Percentiles rank a stretch among this genome's conserved stretches.
These are phyloP conservation scores for Phytophthora pistaciae DNA, from an alignment of 352 stramenopile genomes.

Conservation along the genomic window DNA sequence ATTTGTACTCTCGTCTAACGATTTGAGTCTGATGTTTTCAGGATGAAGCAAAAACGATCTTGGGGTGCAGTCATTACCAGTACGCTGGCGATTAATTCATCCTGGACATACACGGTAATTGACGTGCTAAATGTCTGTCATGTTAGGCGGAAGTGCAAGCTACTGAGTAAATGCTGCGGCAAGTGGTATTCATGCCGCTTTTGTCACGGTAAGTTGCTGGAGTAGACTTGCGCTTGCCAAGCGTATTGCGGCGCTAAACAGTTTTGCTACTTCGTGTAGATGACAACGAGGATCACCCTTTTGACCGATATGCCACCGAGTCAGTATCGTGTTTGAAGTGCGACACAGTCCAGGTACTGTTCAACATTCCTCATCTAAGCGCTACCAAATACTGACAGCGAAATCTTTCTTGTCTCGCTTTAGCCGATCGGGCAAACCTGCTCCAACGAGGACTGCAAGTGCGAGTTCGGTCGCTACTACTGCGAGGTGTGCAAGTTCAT, in stretches of 20 bases:
- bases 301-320: conserved; percentile 95
- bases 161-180: conserved; percentile 89
- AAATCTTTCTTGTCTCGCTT: conserved; percentile 21
- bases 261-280: conserved; percentile 34
- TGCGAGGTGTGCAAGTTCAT: conserved; percentile 97
- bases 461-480: conserved; percentile 93
- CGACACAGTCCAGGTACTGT: conserved; percentile 64
- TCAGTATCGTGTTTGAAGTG: conserved; percentile 97
- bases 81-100: conserved; percentile 26
- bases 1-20: conserved; percentile 1
- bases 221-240: neutral
- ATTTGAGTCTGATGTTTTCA: conserved; percentile 18
- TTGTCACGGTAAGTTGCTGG: conserved; percentile 74
- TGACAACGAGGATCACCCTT: conserved; percentile 87
- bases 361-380: neutral
- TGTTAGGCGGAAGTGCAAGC: conserved; percentile 73
- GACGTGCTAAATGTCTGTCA: neutral
- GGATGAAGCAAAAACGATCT: conserved; percentile 67
- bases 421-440: conserved; percentile 76
- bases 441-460: conserved; percentile 68
- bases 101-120: neutral
- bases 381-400: neutral
- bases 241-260: neutral
- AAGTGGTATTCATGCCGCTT: conserved; percentile 92
- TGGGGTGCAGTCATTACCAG: conserved; percentile 92